Percentiles rank a stretch among this genome's conserved stretches.
These are phyloP conservation scores for Kuraishia floccosa DNA, from an alignment of 805 yeast genomes.

Conservation along the genomic window DNA sequence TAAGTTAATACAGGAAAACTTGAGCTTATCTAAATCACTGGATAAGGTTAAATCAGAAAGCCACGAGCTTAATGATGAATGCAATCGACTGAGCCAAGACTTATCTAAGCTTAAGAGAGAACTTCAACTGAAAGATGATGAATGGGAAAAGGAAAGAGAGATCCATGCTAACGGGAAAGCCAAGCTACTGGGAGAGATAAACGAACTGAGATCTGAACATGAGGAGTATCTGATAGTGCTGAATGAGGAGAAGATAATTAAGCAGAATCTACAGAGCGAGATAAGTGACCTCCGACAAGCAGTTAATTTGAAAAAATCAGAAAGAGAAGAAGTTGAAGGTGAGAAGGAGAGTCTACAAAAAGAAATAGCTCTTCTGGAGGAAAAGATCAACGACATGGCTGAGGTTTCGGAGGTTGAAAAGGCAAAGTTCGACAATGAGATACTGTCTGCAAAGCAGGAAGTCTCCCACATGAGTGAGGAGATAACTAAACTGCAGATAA, in stretches of 20 bases:
- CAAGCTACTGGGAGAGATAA: slow-evolving; percentile 13
- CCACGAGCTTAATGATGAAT: slow-evolving; percentile 23
- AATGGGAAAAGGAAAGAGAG: slow-evolving; percentile 25
- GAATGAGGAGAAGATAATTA: slow-evolving; percentile 28
- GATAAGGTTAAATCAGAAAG: slow-evolving; percentile 12
- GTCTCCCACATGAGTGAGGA: slow-evolving; percentile 5
- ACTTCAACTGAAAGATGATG: slow-evolving; percentile 23
- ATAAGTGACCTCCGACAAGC: slow-evolving; percentile 18
- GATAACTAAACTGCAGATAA: slow-evolving; percentile 5
- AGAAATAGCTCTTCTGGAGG: too few species aligned
- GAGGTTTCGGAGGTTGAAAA: slow-evolving; percentile 4
- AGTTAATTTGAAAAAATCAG: slow-evolving; percentile 14
- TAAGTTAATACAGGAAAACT: slow-evolving; percentile 17
- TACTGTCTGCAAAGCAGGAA: slow-evolving; percentile 10
- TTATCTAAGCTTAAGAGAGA: slow-evolving; percentile 26
- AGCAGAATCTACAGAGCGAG: slow-evolving; percentile 34
- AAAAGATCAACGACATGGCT: slow-evolving; percentile 14
- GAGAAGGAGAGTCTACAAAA: slow-evolving; percentile 11
- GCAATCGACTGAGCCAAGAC: slow-evolving; percentile 34
- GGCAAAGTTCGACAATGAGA: slow-evolving; percentile 12
- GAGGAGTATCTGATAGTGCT: slow-evolving; percentile 22
- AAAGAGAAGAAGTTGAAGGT: slow-evolving; percentile 7
- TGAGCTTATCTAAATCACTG: slow-evolving; percentile 13
- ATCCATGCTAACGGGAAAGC: slow-evolving; percentile 22
- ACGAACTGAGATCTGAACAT: slow-evolving; percentile 24